Base-by-base conservation (phyloP, 495 filamentous ascomycete species). In the Letharia lupina region DNA sequence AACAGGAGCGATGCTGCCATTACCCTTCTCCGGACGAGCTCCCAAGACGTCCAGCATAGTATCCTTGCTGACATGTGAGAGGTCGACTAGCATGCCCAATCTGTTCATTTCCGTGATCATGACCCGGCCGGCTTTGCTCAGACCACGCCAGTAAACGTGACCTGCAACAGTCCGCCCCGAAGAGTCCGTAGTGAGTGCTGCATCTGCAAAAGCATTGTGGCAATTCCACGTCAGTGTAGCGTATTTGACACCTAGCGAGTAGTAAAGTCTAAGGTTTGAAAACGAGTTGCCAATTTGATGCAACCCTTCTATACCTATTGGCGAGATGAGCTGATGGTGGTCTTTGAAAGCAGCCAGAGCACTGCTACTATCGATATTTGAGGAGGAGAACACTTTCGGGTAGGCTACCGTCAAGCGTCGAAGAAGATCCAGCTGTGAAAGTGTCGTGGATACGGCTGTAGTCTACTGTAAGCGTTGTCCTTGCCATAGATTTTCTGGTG, bases 181-280 rank as follows among this genome's bases (percentile, higher is more conserved):
- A 20, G 72, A 65, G 42, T 70, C 65, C 12, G 69, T 75, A 15
- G 82, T 73, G 10, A 95, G 75, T 2, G 94, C 93, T 5, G 91
- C 86, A 71, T 97, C 94, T 39, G 92, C 91, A 75, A 88, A 97
- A 42, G 77, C 79, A 75, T 97, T 98, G 73, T 93, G 89, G 78
- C 94, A 98, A 77, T 96, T 96, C 77, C 95, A 92, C 4, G 90
- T 96, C 16, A 98, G 76, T 0, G 93, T 97, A 10, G 89, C 87
- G 69, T 97, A 97, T 52, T 90, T 87, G 11, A 96, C 93, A n/a
- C 93, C 94, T 16, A 94, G 79, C 4, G 80, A 78, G 73, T 93
- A 77, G 73, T 85, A 95, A 11, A 83, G 79, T 5, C 94, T 86
- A 28, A 97, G 80, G 61, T 87, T 89, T 28, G 91, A 82, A 13